A percentile compares a stretch with the other conserved stretches of the same genome.
phyloP scores from a whole-genome alignment of 495 filamentous ascomycete genomes.

The Xylaria nigripes region DNA sequence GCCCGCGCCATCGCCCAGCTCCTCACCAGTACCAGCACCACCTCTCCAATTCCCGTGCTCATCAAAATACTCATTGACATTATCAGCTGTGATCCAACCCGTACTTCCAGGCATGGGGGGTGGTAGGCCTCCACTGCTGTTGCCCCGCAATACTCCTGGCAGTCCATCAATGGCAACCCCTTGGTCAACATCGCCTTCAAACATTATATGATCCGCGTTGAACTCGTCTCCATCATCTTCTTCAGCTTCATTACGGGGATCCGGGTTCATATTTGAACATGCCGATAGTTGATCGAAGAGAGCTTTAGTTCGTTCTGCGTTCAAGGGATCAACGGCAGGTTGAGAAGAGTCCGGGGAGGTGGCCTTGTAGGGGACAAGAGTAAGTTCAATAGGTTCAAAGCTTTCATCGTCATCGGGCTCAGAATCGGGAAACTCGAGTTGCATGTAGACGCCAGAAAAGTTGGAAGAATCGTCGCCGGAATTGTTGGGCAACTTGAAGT shows the following conservation, averaged over 20 bases:
- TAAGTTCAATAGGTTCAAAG: constrained; percentile 61
- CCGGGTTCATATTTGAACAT: constrained; percentile 86
- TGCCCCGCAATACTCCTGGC: constrained; percentile 36
- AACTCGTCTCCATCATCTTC: constrained; percentile 45
- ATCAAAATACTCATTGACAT: constrained; percentile 69
- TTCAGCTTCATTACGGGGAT: constrained; percentile 49
- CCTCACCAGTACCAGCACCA: constrained; percentile 28
- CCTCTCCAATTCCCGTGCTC: constrained; percentile 50
- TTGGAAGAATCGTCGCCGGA: constrained; percentile 14
- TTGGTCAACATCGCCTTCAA: constrained; percentile 41
- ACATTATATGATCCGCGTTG: constrained; percentile 40
- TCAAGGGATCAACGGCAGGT: constrained; percentile 17
- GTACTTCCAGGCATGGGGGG: constrained; percentile 75
- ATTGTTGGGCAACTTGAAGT: constrained; percentile 34
- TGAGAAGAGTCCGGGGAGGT: constrained; percentile 3
- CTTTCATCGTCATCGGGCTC: constrained; percentile 56
- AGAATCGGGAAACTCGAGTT: constrained; percentile 56
- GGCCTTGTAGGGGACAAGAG: constrained; percentile 51
- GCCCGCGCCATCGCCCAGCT: constrained; percentile 38
- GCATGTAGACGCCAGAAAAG: constrained; percentile 58
- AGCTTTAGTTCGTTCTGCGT: constrained; percentile 26
- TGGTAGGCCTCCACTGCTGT: constrained; percentile 50
- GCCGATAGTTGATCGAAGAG: constrained; percentile 75
- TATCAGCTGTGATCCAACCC: constrained; percentile 96
- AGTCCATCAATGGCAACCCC: constrained; percentile 37